These are phyloP conservation scores for Zasmidium cellare DNA, from an alignment of 2,329 filamentous ascomycete species.

Conservation along the genomic window DNA sequence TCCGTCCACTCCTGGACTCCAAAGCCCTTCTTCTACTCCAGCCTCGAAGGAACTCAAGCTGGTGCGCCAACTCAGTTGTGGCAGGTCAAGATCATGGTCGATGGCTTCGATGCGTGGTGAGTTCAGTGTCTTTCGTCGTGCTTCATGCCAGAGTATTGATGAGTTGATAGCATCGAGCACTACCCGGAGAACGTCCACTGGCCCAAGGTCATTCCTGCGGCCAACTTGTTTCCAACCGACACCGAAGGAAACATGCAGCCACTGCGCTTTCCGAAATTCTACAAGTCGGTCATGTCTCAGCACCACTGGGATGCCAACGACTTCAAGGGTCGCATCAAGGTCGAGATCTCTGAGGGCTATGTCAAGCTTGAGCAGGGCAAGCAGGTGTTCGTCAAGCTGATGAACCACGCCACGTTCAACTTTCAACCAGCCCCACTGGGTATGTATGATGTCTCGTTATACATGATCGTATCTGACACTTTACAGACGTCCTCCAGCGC, in stretches of 20 bases:
- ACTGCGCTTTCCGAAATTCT: conserved; percentile 73
- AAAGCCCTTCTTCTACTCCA: conserved; percentile 40
- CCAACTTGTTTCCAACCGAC: conserved; percentile 2
- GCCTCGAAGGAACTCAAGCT: neutral
- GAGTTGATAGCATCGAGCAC: conserved; percentile 51
- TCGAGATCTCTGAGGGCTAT: conserved; percentile 74
- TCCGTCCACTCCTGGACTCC: conserved; percentile 74
- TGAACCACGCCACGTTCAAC: conserved; percentile 74
- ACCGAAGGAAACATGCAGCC: conserved; percentile 36
- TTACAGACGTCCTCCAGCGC: conserved; percentile 68
- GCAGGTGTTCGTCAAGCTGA: conserved; percentile 60
- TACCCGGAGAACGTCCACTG: conserved; percentile 54
- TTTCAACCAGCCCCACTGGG: conserved; percentile 82
- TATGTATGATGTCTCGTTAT: conserved; percentile 41
- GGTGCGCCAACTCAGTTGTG: conserved; percentile 17
- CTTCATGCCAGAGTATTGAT: neutral
- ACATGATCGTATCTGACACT: conserved; percentile 1
- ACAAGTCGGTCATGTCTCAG: conserved; percentile 67
- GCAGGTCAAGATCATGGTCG: conserved; percentile 65
- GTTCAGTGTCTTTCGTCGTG: neutral
- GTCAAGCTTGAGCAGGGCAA: conserved; percentile 23
- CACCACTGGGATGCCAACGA: conserved; percentile 72
- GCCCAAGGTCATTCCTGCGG: conserved; percentile 42
- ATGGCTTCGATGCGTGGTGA: conserved; percentile 50
- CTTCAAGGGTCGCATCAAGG: conserved; percentile 70